Conservation (phyloP, 2,329 filamentous ascomycete genomes). For the Torrubiellomyces zombiae region DNA sequence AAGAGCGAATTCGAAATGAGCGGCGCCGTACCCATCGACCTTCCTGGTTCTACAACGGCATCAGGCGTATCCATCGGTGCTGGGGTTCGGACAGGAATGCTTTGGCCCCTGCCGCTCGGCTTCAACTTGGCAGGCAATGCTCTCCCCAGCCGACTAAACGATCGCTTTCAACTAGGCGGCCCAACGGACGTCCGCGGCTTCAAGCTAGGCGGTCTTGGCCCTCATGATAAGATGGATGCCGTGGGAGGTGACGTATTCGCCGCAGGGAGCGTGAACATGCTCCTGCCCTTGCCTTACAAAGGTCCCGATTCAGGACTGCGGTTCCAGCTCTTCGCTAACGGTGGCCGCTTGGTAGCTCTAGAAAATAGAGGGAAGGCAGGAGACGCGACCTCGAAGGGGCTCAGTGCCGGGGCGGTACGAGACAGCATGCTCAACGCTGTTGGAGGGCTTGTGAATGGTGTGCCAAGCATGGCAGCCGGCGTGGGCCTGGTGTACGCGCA, state of each 20-base stretch:
- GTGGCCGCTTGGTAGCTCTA: constrained; percentile 67
- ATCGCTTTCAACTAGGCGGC: constrained; percentile 87
- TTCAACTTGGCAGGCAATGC: constrained; percentile 33
- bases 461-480: constrained; percentile 75
- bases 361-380: constrained; percentile 36
- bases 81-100: constrained; percentile 62
- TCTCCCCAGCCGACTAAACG: constrained; percentile 66
- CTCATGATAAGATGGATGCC: constrained; percentile 69
- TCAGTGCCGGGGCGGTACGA: constrained; percentile 28
- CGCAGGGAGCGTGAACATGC: constrained; percentile 70
- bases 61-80: constrained; percentile 72
- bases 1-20: constrained; percentile 81
- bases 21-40: constrained; percentile 54
- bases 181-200: constrained; percentile 93
- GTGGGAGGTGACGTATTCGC: constrained; percentile 87
- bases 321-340: constrained; percentile 82
- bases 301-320: constrained; percentile 73
- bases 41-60: constrained; percentile 50
- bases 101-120: constrained; percentile 64
- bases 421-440: constrained; percentile 44
- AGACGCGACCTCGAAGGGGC: constrained; percentile 15
- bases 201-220: constrained; percentile 73
- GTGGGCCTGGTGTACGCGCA: constrained; percentile 90
- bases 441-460: constrained; percentile 51
- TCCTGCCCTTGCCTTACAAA: constrained; percentile 68